These are phyloP conservation scores for Hyaloscypha variabilis DNA, from an alignment of 495 filamentous ascomycete genomes.

Conservation along the genomic window DNA sequence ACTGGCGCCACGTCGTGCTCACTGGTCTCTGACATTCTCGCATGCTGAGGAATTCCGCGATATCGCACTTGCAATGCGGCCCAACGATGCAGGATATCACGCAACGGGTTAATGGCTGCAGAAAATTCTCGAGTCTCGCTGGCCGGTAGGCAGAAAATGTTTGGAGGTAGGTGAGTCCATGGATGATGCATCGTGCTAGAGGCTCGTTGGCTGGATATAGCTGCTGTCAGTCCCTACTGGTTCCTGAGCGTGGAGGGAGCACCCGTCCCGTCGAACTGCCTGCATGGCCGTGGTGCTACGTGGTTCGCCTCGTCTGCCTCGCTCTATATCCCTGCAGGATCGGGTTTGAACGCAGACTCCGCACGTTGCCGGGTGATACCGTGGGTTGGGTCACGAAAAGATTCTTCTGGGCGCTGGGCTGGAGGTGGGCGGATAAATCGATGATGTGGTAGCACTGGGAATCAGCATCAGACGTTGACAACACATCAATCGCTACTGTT, in stretches of 20 bases:
- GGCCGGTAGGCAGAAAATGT: slow-evolving; percentile 16
- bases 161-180: slow-evolving; percentile 24
- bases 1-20: slow-evolving; percentile 56
- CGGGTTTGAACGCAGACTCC: background rate
- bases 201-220: slow-evolving; percentile 30
- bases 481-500: background rate
- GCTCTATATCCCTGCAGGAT: slow-evolving; percentile 8
- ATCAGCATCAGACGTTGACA: no score
- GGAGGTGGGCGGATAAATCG: no score
- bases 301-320: slow-evolving; percentile 29
- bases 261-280: slow-evolving; percentile 16
- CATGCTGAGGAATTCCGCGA: slow-evolving; percentile 31
- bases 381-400: slow-evolving; percentile 8
- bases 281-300: slow-evolving; percentile 25
- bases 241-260: slow-evolving; percentile 30
- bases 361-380: background rate
- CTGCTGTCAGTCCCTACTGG: slow-evolving; percentile 29
- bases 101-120: slow-evolving; percentile 34
- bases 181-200: slow-evolving; percentile 25
- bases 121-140: slow-evolving; percentile 22
- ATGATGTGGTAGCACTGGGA: no score
- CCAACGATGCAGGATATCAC: slow-evolving; percentile 37
- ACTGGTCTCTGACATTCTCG: slow-evolving; percentile 39
- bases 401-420: background rate
- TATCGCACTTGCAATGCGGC: slow-evolving; percentile 36